phyloP scores from a whole-genome alignment of 2,329 filamentous ascomycete genomes.

The Macroventuria anomochaeta region DNA sequence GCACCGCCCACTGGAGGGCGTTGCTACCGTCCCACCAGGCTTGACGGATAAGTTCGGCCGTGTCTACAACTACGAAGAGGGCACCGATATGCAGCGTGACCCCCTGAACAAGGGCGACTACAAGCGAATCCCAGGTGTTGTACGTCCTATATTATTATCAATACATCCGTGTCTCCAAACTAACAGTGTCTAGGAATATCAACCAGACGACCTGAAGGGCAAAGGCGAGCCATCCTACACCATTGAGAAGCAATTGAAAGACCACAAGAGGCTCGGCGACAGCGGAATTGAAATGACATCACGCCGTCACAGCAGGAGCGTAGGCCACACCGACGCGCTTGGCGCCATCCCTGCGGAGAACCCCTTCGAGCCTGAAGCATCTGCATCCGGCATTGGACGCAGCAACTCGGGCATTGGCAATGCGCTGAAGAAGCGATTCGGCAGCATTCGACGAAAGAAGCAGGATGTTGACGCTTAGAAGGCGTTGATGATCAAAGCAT shows the following conservation, averaged over 20 bases:
- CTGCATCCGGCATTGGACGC: slow-evolving; percentile 35
- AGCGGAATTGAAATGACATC: slow-evolving; percentile 54
- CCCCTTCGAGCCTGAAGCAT: slow-evolving; percentile 37
- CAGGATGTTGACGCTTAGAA: slow-evolving; percentile 34
- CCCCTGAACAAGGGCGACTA: slow-evolving; percentile 73
- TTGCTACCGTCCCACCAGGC: slow-evolving; percentile 77
- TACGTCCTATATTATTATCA: slow-evolving; percentile 56
- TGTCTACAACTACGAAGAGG: slow-evolving; percentile 80
- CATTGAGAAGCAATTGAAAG: slow-evolving; percentile 71
- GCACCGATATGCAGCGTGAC: slow-evolving; percentile 84
- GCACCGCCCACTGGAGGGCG: slow-evolving; percentile 82
- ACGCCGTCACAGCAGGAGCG: slow-evolving; percentile 47
- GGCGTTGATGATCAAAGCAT: slow-evolving; percentile 1
- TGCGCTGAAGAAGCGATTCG: slow-evolving; percentile 56
- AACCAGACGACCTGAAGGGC: slow-evolving; percentile 78
- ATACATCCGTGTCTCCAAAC: neutral
- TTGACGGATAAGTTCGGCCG: slow-evolving; percentile 70
- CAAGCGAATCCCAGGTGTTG: slow-evolving; percentile 74
- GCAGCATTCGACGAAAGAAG: slow-evolving; percentile 52
- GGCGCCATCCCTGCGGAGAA: slow-evolving; percentile 30
- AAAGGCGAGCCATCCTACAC: slow-evolving; percentile 80
- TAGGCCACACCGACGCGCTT: slow-evolving; percentile 42
- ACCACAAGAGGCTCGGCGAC: slow-evolving; percentile 57
- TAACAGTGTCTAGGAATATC: slow-evolving; percentile 60
- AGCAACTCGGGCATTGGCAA: slow-evolving; percentile 46